Evolutionary conservation across 495 filamentous ascomycete genomes (phyloP).

Genomic region (Penicillium verhagenii): DNA sequence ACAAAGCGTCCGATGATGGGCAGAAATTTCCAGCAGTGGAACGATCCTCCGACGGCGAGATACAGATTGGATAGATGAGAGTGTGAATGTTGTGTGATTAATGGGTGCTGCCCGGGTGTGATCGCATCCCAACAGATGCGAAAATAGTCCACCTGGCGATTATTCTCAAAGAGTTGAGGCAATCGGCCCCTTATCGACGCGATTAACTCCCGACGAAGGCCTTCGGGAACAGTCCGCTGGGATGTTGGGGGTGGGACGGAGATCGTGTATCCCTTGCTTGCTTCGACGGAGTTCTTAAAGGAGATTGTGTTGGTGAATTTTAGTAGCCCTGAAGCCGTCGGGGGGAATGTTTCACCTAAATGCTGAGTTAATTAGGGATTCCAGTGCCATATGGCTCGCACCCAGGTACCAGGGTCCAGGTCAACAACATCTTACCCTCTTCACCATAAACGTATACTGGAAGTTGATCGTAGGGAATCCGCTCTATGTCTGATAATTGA

Average conservation of each 20-base stretch:
- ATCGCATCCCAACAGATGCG: slow-evolving; percentile 40
- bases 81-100: slow-evolving; percentile 45
- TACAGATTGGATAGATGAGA: slow-evolving; percentile 39
- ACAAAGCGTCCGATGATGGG: slow-evolving; percentile 53
- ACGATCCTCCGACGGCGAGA: slow-evolving; percentile 42
- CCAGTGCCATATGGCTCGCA: background rate
- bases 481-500: slow-evolving; percentile 30
- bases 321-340: background rate
- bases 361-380: background rate
- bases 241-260: background rate
- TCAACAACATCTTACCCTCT: slow-evolving; percentile 27
- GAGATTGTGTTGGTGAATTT: slow-evolving; percentile 14
- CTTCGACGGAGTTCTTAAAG: slow-evolving; percentile 9
- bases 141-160: slow-evolving; percentile 15
- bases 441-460: slow-evolving; percentile 40
- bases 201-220: background rate
- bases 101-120: slow-evolving; percentile 44
- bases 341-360: slow-evolving; percentile 9
- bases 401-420: too few species aligned
- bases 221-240: slow-evolving; percentile 1
- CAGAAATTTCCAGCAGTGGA: slow-evolving; percentile 54
- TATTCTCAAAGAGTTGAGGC: background rate
- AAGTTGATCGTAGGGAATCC: slow-evolving; percentile 24
- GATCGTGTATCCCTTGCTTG: background rate
- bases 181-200: slow-evolving; percentile 3